Evolutionary conservation across 306 rosid genomes (phyloP), one percentile per base, ranked within the genome.

Genomic region (Hylodesmum podocarpum): DNA sequence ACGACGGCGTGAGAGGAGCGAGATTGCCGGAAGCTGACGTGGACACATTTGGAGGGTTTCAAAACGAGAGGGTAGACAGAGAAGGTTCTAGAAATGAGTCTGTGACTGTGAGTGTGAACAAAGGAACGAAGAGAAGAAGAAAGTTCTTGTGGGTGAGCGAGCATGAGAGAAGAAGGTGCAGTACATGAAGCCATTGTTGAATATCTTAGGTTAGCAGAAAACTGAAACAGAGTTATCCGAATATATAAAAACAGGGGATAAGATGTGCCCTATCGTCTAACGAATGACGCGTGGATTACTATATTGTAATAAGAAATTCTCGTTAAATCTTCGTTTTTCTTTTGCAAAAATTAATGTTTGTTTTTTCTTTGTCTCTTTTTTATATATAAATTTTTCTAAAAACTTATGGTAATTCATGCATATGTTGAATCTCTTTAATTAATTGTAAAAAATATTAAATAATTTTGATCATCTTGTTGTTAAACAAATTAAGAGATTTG

Each of bases 81-180:
- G 64, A 86, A 74, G 5, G 87, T 18, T 78, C 83, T 63, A 18
- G 80, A 86, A 14, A 84, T 70, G 0, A 87, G 86, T n/a, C 83
- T 85, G 34, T 9, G 81, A 80, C 58, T 36, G 87, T n/a, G n/a
- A n/a, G n/a, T n/a, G n/a, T n/a, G n/a, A n/a, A n/a, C n/a, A n/a
- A 89, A 81, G 83, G 82, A 85, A 19, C 88, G 80, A 44, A 79
- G 67, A 1, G 98, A 86, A 25, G 91, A 80, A 70, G 85, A 40
- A 27, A 82, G 71, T 46, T 95, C 90, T 66, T 85, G 86, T 13
- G 91, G 58, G 67, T 78, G 84, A 0, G 95, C 67, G 21, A 92
- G 84, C 89, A 90, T 88, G 12, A 90, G 87, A 10, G 96, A 92
- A 0, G 97, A 88, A 16, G 94, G 73, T 4, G 94, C 8, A 0